Conservation (phyloP, 2,329 filamentous ascomycete species). For the Periconia digitata region DNA sequence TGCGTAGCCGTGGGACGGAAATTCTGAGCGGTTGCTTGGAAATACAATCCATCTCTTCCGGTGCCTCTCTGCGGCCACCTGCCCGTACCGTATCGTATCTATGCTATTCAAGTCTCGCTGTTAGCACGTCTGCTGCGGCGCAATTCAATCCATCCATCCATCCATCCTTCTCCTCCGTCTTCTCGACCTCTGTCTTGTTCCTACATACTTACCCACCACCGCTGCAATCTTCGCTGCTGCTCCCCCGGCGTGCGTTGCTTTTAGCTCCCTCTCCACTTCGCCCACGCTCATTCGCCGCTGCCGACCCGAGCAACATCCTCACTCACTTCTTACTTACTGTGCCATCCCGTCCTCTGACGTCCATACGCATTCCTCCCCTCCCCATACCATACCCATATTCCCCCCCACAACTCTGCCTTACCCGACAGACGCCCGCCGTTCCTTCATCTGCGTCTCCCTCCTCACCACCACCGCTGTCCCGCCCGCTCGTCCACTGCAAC, state of each 20-base stretch:
- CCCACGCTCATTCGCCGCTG: background rate
- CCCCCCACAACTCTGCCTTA: background rate
- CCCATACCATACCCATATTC: background rate
- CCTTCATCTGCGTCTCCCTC: background rate
- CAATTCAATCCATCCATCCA: background rate
- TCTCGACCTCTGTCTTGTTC: background rate
- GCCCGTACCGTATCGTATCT: background rate
- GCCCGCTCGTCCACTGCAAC: slow-evolving; percentile 1
- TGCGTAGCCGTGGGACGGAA: too few relatives aligned
- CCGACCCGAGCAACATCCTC: background rate
- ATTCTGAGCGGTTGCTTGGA: slow-evolving; percentile 8
- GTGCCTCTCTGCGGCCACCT: background rate
- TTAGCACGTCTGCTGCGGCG: too few relatives aligned
- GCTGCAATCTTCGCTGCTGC: too few relatives aligned
- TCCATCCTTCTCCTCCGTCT: background rate
- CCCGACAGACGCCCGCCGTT: background rate
- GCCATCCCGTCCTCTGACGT: background rate
- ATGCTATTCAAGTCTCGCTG: too few relatives aligned
- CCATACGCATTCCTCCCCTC: background rate
- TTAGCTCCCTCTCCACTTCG: background rate
- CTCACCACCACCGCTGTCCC: slow-evolving; percentile 1
- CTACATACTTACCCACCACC: background rate
- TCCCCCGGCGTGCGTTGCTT: background rate
- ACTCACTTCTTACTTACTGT: background rate
- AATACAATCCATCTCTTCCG: slow-evolving; percentile 3